Evolutionary conservation across 2,329 filamentous ascomycete genomes (phyloP).

Genomic region (Penicillium sumatraense): DNA sequence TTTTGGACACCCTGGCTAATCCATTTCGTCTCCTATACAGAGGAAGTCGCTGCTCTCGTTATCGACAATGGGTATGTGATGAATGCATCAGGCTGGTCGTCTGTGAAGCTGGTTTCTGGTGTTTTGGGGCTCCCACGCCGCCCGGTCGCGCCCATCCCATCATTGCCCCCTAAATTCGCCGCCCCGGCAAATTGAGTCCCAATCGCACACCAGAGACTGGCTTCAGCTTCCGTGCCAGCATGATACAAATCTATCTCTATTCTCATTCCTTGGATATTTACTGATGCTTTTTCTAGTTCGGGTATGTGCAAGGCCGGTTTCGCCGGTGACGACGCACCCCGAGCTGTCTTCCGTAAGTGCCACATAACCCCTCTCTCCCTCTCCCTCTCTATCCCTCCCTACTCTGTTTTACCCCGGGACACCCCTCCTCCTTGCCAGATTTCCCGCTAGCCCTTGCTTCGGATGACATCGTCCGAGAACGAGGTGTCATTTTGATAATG

Average conservation of each 20-base stretch:
- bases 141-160: slow-evolving; percentile 28
- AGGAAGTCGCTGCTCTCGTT: slow-evolving; percentile 99
- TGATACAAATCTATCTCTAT: too few species aligned
- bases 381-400: slow-evolving; percentile 26
- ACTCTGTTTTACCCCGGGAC: too few species aligned
- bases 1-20: slow-evolving; percentile 40
- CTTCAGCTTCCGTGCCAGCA: slow-evolving; percentile 5
- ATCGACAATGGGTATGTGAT: slow-evolving; percentile 99
- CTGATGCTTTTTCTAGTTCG: slow-evolving; percentile 68
- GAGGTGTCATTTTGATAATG: slow-evolving; percentile 6
- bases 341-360: slow-evolving; percentile 99
- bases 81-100: slow-evolving; percentile 29
- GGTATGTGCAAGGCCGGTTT: slow-evolving; percentile 99
- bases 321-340: slow-evolving; percentile 99
- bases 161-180: slow-evolving; percentile 21
- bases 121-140: slow-evolving; percentile 29
- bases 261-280: too few species aligned
- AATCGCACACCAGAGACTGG: slow-evolving; percentile 16
- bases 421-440: slow-evolving; percentile 23
- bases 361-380: slow-evolving; percentile 9
- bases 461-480: slow-evolving; percentile 13
- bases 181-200: slow-evolving; percentile 19
- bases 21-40: slow-evolving; percentile 60
- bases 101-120: slow-evolving; percentile 25
- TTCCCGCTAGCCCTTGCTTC: slow-evolving; percentile 36